Conservation (phyloP, 2,329 filamentous ascomycete species). For the Colletotrichum lentis region DNA sequence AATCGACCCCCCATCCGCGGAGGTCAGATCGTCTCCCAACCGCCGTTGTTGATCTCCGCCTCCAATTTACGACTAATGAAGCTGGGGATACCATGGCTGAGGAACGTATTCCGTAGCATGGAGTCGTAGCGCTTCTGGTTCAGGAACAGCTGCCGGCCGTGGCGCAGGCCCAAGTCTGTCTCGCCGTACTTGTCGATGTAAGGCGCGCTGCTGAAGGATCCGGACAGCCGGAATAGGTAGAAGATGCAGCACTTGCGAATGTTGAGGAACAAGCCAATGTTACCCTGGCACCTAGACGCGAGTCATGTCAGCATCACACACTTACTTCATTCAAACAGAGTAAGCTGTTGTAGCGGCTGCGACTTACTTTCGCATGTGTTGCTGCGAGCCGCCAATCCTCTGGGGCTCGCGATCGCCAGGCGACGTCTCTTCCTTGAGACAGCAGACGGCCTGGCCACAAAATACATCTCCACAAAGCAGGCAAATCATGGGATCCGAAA, state of each 20-base stretch:
- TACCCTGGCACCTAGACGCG: constrained; percentile 77
- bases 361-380: constrained; percentile 85
- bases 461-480: constrained; percentile 97
- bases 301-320: not conserved
- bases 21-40: constrained; percentile 83
- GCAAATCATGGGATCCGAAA: constrained; percentile 90
- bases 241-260: constrained; percentile 95
- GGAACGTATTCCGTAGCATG: constrained; percentile 84
- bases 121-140: constrained; percentile 95
- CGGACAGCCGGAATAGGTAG: constrained; percentile 82
- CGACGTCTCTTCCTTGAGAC: constrained; percentile 69
- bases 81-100: constrained; percentile 86
- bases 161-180: constrained; percentile 87
- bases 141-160: constrained; percentile 87
- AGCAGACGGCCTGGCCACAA: constrained; percentile 93
- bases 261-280: constrained; percentile 93
- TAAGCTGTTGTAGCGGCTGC: not conserved
- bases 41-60: constrained; percentile 94
- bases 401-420: constrained; percentile 51
- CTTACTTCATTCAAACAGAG: not conserved
- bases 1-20: no score
- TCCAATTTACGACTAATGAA: constrained; percentile 90
- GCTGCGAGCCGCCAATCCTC: constrained; percentile 82
- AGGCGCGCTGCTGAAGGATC: constrained; percentile 85
- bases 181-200: constrained; percentile 98